Evolutionary conservation across 1,139 yeast species (phyloP).

Genomic region (Kodamaea anthophila): DNA sequence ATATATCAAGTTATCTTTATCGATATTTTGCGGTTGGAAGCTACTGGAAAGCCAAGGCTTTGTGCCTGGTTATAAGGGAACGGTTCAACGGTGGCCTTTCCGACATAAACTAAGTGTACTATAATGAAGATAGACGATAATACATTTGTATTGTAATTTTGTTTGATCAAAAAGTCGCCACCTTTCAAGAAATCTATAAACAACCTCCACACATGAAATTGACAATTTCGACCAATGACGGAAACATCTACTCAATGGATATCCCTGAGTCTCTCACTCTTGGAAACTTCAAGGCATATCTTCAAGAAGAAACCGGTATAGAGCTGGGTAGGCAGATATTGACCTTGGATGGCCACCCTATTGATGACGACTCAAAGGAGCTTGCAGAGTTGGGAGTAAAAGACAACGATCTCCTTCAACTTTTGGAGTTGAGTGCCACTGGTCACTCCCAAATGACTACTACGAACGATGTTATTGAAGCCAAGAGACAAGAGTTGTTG

Average conservation of each 20-base stretch:
- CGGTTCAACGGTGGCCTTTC: no score
- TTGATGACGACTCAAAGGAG: constrained; percentile 30
- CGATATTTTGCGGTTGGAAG: no score
- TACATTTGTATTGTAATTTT: no score
- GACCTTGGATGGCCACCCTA: constrained; percentile 37
- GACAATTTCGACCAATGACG: constrained; percentile 30
- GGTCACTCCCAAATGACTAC: constrained; percentile 3
- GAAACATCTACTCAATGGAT: constrained; percentile 40
- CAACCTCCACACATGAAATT: constrained; percentile 24
- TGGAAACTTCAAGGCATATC: constrained; percentile 66
- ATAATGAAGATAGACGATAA: no score
- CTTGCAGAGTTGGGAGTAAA: constrained; percentile 43
- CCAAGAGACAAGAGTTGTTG: constrained; percentile 43
- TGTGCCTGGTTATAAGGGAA: no score
- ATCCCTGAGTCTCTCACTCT: constrained; percentile 59
- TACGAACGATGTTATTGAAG: constrained; percentile 43
- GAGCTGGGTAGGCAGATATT: constrained; percentile 43
- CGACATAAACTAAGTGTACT: constrained; percentile 2
- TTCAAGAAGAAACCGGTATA: constrained; percentile 68
- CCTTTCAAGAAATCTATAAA: no score
- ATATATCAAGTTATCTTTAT: no score
- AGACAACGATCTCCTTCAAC: constrained; percentile 55
- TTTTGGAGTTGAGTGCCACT: constrained; percentile 12
- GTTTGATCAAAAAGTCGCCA: no score
- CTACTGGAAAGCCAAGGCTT: no score